Evolutionary conservation across 352 stramenopile species (phyloP), one percentile per base, ranked within the genome.

Genomic region (Phytopythium montanum): DNA sequence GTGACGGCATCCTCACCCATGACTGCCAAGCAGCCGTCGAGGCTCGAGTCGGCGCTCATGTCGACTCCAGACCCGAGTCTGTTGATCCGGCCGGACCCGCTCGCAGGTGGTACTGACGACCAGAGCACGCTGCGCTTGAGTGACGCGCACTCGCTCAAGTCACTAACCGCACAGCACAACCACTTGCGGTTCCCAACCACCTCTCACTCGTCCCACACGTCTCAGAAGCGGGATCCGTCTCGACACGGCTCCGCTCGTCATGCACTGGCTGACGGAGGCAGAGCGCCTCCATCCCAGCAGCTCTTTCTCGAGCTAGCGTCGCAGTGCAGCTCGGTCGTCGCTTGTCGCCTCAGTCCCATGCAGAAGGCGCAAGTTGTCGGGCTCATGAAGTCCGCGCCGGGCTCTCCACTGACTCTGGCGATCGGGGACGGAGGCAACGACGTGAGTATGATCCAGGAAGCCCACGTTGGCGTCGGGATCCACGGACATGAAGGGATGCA

Each of bases 391-490:
- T 70, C 69, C 0, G 79, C 81, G 4, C 76, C 81, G 6, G 79
- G 75, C 1, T 68, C 81, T 19, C 95, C 84, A 0, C 45, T 95
- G 14, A 98, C 96, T 0, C 75, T 99, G 6, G 97, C 97, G 6
- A 98, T 99, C 53, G 98, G 98, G 21, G 97, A 99, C 72, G 98
- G 97, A 45, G 97, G 97, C 1, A 99, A 99, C 65, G 98, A 99
- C 67, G 97, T 99, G 25, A 96, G 95, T 56, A 99, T 99, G 97
- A 99, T 99, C 59, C 96, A 99, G 80, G 96, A 98, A 73, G 97
- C 97, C 34, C 94, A 99, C 54, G 93, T 99, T 45, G 98, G 98
- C 29, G 94, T 99, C 53, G 97, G 98, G 3, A 99, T 99, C 59
- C 98, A 96, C 46, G 97, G 98, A 8, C 89, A 99, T 56, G 98